These are phyloP conservation scores for Ophiostoma sp. DNA, from an alignment of 2,329 filamentous ascomycete species.

Conservation along the genomic window DNA sequence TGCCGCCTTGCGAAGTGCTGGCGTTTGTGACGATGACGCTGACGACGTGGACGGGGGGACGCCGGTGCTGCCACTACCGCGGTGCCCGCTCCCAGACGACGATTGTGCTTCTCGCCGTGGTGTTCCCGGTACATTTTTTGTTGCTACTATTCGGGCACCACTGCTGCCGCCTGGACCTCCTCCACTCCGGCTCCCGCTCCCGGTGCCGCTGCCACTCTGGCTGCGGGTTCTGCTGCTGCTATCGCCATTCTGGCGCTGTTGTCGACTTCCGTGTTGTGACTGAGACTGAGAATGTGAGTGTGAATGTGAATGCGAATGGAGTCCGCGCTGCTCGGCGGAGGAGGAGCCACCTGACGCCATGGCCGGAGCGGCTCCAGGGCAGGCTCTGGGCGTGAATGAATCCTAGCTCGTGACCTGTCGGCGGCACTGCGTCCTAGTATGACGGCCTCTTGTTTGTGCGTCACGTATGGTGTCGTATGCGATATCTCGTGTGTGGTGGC, in stretches of 20 bases:
- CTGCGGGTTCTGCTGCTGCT: constrained; percentile 13
- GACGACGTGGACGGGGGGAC: constrained; percentile 29
- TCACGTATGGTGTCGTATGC: no score
- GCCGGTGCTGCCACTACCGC: constrained; percentile 32
- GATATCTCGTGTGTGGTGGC: not conserved
- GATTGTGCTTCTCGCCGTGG: constrained; percentile 25
- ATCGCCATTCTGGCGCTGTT: not conserved
- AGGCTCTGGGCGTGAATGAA: not conserved
- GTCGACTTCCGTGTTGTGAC: constrained; percentile 14
- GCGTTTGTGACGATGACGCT: constrained; percentile 15
- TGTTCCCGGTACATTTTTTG: constrained; percentile 27
- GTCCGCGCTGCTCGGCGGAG: constrained; percentile 19
- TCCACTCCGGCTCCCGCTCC: constrained; percentile 6
- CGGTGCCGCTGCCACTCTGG: not conserved
- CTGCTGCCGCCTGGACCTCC: constrained; percentile 9
- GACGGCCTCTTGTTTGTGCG: not conserved
- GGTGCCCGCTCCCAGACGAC: constrained; percentile 18
- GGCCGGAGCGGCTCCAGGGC: constrained; percentile 21
- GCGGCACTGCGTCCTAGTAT: not conserved
- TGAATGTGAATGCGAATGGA: constrained; percentile 18
- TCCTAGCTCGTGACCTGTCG: constrained; percentile 1
- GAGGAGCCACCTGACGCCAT: constrained; percentile 24
- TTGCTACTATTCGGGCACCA: constrained; percentile 22
- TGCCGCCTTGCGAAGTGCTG: constrained; percentile 37
- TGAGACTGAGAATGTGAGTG: constrained; percentile 10